Evolutionary conservation across 2,329 filamentous ascomycete genomes (phyloP), one percentile per base, ranked within the genome.

Genomic region (Neonectria punicea): DNA sequence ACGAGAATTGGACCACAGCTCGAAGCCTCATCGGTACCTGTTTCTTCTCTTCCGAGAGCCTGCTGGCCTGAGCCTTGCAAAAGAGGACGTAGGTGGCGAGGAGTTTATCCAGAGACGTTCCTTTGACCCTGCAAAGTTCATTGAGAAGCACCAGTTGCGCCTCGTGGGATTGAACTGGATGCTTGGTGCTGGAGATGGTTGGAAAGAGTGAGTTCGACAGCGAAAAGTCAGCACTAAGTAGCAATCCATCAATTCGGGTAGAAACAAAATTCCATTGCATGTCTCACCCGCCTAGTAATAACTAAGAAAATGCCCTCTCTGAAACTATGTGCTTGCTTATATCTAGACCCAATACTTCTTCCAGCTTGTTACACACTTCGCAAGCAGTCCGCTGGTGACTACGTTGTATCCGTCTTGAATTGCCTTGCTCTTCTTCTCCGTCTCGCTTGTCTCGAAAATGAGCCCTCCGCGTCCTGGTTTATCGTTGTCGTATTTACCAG

Each of bases 401-500:
- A 61, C 50, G n/a, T 61, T 41, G 41, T 54, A 61, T 39, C 58
- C 58, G 5, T 60, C 58, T 5, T 20, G 43, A n/a, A 60, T 60
- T 10, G 58, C 49, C 22, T 18, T 53, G 20, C 58, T 60, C 30
- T 41, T 53, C 36, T 60, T 51, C 36, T 60, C 58, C 3, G 58
- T 60, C 16, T 43, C 30, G 16, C 32, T 30, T 1, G 58, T 60
- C 49, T 60, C 58, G 34, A 60, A 60, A 5, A 60, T 47, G 8
- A 60, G 7, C 14, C 58, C 49, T 36, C 49, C 51, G 2, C 58
- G 49, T 14, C 58, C 58, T 7, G 58, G 58, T 4, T 71, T 75
- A 20, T 82, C 80, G 47, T 82, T 81, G 53, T 84, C 82, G 66
- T 87, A 88, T 70, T 87, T 87, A 2, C 77, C 76, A 4, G 79